Conservation (phyloP, 2,329 filamentous ascomycete species). For the Neoarthrinium moseri region DNA sequence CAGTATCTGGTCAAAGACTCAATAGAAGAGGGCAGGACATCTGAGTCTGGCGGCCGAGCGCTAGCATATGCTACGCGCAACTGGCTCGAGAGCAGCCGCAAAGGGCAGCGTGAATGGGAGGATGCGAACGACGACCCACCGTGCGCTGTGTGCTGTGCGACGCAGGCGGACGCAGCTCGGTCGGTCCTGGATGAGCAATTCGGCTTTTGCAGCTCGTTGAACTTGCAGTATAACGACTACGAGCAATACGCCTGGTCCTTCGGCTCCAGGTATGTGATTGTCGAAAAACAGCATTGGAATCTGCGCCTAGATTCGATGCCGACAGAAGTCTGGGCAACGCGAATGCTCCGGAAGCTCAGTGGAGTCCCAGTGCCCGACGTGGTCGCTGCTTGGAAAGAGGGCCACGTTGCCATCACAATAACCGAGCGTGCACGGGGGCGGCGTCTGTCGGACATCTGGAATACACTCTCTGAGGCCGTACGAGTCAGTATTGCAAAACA, state of each 20-base stretch:
- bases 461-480: conserved; percentile 12
- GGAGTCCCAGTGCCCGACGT: conserved; percentile 21
- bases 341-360: conserved; percentile 13
- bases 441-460: conserved; percentile 25
- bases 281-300: conserved; percentile 19
- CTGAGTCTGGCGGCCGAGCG: not conserved
- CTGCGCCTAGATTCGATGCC: conserved; percentile 13
- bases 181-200: conserved; percentile 16
- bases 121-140: not conserved
- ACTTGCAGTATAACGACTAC: conserved; percentile 22
- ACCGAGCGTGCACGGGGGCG: conserved; percentile 17
- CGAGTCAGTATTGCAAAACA: conserved; percentile 18
- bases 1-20: not conserved
- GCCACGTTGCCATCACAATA: conserved; percentile 24
- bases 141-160: conserved; percentile 5
- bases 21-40: not conserved
- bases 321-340: conserved; percentile 16
- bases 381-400: conserved; percentile 25
- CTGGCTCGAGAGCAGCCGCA: not conserved
- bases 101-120: not conserved
- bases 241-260: conserved; percentile 23
- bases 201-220: conserved; percentile 21
- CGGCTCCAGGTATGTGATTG: conserved; percentile 22
- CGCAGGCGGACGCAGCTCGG: conserved; percentile 15
- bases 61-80: not conserved